Conservation (phyloP, 805 yeast genomes). For the Cyberlindnera meyerae region DNA sequence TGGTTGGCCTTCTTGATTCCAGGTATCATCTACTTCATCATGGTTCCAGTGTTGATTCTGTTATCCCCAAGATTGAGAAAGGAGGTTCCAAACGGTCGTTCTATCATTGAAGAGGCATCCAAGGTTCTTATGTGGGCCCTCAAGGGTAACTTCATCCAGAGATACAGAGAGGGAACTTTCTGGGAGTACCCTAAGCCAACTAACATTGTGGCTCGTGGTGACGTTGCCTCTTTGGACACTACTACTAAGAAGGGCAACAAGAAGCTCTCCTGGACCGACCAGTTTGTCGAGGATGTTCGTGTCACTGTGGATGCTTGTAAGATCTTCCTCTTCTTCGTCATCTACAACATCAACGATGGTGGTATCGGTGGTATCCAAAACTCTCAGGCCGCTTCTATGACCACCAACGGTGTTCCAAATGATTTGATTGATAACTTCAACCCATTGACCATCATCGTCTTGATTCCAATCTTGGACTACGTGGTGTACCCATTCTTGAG, state of each 20-base stretch:
- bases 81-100: conserved; percentile 28
- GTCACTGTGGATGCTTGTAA: conserved; percentile 67
- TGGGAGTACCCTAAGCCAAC: conserved; percentile 62
- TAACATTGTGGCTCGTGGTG: conserved; percentile 40
- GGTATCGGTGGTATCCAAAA: conserved; percentile 44
- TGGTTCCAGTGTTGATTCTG: conserved; percentile 42
- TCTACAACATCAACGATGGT: conserved; percentile 70
- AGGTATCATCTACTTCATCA: conserved; percentile 50
- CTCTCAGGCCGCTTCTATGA: conserved; percentile 66
- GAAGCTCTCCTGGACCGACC: conserved; percentile 52
- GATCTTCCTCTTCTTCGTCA: conserved; percentile 67
- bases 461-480: conserved; percentile 67
- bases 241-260: conserved; percentile 22
- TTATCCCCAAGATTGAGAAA: conserved; percentile 26
- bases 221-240: conserved; percentile 13
- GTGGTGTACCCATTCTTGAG: conserved; percentile 50
- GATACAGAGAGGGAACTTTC: conserved; percentile 36
- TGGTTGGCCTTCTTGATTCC: conserved; percentile 76
- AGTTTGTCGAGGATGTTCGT: conserved; percentile 67
- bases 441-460: conserved; percentile 70
- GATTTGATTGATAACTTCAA: conserved; percentile 74
- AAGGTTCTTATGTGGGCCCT: conserved; percentile 38
- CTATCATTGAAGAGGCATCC: conserved; percentile 39
- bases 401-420: conserved; percentile 72
- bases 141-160: conserved; percentile 38